Evolutionary conservation across 192 early-diverging fungal genomes (phyloP).

Genomic region (Thamnidium elegans): DNA sequence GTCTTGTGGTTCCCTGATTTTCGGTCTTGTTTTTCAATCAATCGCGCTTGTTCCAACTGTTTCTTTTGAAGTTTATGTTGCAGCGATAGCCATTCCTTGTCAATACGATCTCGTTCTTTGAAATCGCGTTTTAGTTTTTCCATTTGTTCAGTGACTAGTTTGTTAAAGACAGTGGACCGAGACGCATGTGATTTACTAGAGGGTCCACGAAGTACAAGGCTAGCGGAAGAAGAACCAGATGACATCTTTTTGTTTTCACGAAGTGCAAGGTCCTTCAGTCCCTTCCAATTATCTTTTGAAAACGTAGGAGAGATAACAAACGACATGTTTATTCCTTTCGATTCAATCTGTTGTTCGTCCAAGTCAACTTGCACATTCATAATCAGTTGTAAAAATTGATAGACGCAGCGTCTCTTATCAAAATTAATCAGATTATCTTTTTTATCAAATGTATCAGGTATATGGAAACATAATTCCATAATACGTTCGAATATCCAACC

Average conservation of each 20-base stretch:
- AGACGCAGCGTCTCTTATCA: slow-evolving; percentile 67
- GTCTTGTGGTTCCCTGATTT: slow-evolving; percentile 23
- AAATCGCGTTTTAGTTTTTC: slow-evolving; percentile 65
- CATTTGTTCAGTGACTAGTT: slow-evolving; percentile 56
- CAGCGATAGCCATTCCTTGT: slow-evolving; percentile 56
- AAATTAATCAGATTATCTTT: slow-evolving; percentile 59
- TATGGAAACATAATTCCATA: slow-evolving; percentile 66
- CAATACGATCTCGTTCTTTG: slow-evolving; percentile 65
- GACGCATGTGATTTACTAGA: slow-evolving; percentile 12
- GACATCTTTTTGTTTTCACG: slow-evolving; percentile 30
- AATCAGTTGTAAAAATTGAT: slow-evolving; percentile 48
- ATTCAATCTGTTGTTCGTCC: slow-evolving; percentile 3
- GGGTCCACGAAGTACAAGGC: slow-evolving; percentile 7
- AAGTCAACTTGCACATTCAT: slow-evolving; percentile 30
- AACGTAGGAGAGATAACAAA: slow-evolving; percentile 28
- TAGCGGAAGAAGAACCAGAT: neutral
- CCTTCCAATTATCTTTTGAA: slow-evolving; percentile 29
- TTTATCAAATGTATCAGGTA: slow-evolving; percentile 53
- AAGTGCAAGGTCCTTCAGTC: slow-evolving; percentile 37
- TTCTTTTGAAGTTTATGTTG: slow-evolving; percentile 45
- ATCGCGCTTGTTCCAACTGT: slow-evolving; percentile 45
- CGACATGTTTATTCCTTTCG: slow-evolving; percentile 4
- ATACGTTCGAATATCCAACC: slow-evolving; percentile 74
- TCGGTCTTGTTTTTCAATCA: slow-evolving; percentile 41
- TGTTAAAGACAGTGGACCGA: slow-evolving; percentile 34